phyloP scores from a whole-genome alignment of 1,284 basidiomycete species.

The Ustilago sp. region DNA sequence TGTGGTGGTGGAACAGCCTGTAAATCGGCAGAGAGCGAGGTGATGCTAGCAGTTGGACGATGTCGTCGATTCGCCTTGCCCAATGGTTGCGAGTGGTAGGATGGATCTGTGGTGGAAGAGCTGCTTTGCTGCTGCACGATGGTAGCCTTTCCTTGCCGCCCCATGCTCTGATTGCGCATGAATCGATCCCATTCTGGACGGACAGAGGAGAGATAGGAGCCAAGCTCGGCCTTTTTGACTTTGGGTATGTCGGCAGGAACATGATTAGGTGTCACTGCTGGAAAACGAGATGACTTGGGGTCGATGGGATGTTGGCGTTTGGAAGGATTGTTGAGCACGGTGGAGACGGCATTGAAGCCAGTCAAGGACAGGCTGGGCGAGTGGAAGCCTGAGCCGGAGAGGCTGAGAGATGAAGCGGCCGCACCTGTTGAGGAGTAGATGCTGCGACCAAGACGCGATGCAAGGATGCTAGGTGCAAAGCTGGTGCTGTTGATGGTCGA shows the following conservation, averaged over 20 bases:
- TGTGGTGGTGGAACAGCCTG: constrained; percentile 39
- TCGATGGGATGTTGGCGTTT: constrained; percentile 64
- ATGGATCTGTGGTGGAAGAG: constrained; percentile 13
- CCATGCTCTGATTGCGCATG: constrained; percentile 62
- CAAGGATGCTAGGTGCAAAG: constrained; percentile 40
- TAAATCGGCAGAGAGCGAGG: constrained; percentile 46
- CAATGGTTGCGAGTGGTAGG: constrained; percentile 31
- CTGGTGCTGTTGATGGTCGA: constrained; percentile 44
- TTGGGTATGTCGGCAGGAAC: constrained; percentile 58
- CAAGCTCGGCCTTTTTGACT: constrained; percentile 55
- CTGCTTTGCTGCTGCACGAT: constrained; percentile 25
- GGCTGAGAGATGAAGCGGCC: constrained; percentile 32
- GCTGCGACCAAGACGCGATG: constrained; percentile 34
- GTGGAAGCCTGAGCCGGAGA: constrained; percentile 39
- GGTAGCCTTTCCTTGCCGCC: constrained; percentile 49
- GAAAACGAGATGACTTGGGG: constrained; percentile 62
- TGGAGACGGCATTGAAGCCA: constrained; percentile 63
- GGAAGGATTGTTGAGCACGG: constrained; percentile 67
- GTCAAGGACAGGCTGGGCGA: constrained; percentile 39
- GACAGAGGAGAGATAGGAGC: constrained; percentile 60
- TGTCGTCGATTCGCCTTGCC: constrained; percentile 26
- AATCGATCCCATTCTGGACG: constrained; percentile 65
- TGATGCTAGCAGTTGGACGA: constrained; percentile 28
- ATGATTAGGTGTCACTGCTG: constrained; percentile 54
- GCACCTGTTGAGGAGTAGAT: constrained; percentile 36